Evolutionary conservation across 768 basidiomycete genomes (phyloP).

Genomic region (Boletus barrowsii): DNA sequence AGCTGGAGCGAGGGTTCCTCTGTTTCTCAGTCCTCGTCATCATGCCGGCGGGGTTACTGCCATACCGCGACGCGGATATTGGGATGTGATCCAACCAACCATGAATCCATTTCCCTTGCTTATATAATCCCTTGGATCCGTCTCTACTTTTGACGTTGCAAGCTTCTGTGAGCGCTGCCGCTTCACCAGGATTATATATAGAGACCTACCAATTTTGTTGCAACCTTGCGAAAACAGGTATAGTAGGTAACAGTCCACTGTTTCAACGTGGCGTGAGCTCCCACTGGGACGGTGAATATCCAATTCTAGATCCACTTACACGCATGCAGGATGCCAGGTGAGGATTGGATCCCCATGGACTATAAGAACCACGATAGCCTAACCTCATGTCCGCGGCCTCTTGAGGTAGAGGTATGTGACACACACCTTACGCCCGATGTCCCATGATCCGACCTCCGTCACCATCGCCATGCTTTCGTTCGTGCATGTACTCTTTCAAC

Average conservation of each 20-base stretch:
- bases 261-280: background rate
- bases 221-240: conserved; percentile 55
- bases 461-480: too few relatives aligned
- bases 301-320: conserved; percentile 38
- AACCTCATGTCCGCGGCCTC: background rate
- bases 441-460: conserved; percentile 77
- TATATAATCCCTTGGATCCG: conserved; percentile 63
- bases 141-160: conserved; percentile 55
- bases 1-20: conserved; percentile 62
- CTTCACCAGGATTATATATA: conserved; percentile 4
- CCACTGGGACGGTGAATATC: background rate
- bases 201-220: conserved; percentile 46
- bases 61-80: conserved; percentile 43
- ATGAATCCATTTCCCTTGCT: conserved; percentile 43
- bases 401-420: background rate
- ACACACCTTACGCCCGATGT: conserved; percentile 70
- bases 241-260: conserved; percentile 6
- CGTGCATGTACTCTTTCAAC: too few relatives aligned
- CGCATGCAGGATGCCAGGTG: conserved; percentile 74
- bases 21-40: conserved; percentile 58
- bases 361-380: conserved; percentile 67
- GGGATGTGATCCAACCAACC: background rate
- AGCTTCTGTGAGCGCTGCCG: conserved; percentile 1
- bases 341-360: conserved; percentile 72
- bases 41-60: conserved; percentile 78